phyloP scores from a whole-genome alignment of 169 alveolate species.

The Theileria annulata region DNA sequence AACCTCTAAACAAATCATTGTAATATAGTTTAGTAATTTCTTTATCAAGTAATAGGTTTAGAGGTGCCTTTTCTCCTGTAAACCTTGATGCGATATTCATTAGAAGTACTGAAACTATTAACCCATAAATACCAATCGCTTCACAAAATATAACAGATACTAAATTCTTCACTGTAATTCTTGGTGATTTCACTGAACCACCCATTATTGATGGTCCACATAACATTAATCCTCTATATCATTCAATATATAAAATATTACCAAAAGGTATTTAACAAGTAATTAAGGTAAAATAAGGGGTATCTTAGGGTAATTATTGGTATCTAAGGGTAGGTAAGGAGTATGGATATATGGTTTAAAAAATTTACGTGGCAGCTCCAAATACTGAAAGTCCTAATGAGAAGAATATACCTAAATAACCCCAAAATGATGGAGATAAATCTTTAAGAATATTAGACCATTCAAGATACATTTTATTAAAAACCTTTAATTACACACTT shows the following conservation, averaged over 20 bases:
- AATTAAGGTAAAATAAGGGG: background rate
- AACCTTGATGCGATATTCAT: constrained; percentile 57
- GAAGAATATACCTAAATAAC: constrained; percentile 89
- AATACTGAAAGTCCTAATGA: constrained; percentile 90
- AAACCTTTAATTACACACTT: background rate
- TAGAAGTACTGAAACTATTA: constrained; percentile 72
- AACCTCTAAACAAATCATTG: constrained; percentile 87
- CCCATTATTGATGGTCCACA: constrained; percentile 98
- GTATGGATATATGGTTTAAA: background rate
- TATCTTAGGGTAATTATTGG: background rate
- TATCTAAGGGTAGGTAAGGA: background rate
- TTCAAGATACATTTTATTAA: constrained; percentile 58
- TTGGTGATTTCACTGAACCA: constrained; percentile 98
- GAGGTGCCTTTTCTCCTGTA: constrained; percentile 73
- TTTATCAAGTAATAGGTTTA: constrained; percentile 49
- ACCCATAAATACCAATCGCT: constrained; percentile 94
- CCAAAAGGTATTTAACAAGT: too few relatives aligned
- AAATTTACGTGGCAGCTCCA: constrained; percentile 94
- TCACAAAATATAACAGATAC: constrained; percentile 99
- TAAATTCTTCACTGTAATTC: constrained; percentile 97
- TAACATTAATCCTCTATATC: constrained; percentile 93
- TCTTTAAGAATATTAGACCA: constrained; percentile 70
- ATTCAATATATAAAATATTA: constrained; percentile 5
- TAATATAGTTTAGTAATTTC: constrained; percentile 59
- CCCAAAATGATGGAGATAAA: constrained; percentile 80